Conservation (phyloP, 495 filamentous ascomycete species). For the Clohesyomyces aquaticus region DNA sequence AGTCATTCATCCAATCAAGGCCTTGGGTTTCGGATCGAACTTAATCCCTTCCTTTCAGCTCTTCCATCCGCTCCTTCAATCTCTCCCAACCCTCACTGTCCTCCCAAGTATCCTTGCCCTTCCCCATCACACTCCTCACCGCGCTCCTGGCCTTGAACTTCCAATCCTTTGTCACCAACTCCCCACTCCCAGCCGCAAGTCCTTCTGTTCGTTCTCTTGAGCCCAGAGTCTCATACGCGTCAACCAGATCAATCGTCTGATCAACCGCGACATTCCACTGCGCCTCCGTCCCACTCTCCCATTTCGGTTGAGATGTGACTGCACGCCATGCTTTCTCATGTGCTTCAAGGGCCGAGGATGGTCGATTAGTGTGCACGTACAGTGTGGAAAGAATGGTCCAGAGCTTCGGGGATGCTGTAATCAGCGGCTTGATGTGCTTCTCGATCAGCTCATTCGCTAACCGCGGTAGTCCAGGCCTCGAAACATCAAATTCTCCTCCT, state of each 20-base stretch:
- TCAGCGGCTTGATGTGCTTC: constrained; percentile 71
- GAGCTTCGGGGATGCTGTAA: constrained; percentile 74
- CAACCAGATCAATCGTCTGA: constrained; percentile 66
- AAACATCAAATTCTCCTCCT: constrained; percentile 33
- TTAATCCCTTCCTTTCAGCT: constrained; percentile 53
- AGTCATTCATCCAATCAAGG: constrained; percentile 54
- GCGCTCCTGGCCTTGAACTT: constrained; percentile 85
- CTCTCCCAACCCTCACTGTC: constrained; percentile 69
- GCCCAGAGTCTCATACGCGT: constrained; percentile 69
- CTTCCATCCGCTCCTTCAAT: constrained; percentile 63
- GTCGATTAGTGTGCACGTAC: constrained; percentile 69
- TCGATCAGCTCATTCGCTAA: constrained; percentile 75
- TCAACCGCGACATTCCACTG: constrained; percentile 66
- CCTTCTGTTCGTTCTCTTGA: constrained; percentile 54
- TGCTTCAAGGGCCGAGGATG: constrained; percentile 71
- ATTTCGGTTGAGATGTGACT: constrained; percentile 52
- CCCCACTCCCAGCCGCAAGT: constrained; percentile 47
- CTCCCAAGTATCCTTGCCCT: constrained; percentile 83
- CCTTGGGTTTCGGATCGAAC: constrained; percentile 48
- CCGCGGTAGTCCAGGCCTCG: constrained; percentile 48
- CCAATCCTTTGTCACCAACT: constrained; percentile 69
- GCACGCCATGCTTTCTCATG: constrained; percentile 90
- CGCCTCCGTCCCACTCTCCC: constrained; percentile 48
- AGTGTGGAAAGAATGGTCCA: constrained; percentile 75
- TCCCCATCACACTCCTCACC: constrained; percentile 76